Evolutionary conservation across 495 filamentous ascomycete genomes (phyloP), one percentile per base, ranked within the genome.

Genomic region (Ramalina intermedia): DNA sequence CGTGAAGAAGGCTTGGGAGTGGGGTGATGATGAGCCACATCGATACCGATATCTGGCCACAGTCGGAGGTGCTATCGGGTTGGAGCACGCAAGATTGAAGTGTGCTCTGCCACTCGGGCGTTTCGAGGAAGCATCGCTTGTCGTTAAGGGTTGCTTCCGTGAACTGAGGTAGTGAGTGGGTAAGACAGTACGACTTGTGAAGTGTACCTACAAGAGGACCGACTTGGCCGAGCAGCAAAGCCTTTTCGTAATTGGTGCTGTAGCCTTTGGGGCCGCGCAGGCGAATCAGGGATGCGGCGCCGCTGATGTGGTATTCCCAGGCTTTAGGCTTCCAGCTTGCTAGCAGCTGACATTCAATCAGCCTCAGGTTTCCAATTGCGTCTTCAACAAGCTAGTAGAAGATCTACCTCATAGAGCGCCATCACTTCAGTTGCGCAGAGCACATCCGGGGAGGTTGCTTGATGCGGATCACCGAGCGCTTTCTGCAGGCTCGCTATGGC

Each of bases 351-450:
- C 23, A 24, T 24, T 24, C 23, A 24, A 24, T 24, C 4, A 24
- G 23, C 23, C 4, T 24, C 23, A 6, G 1, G 23, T 4, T 24
- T 6, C 23, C 3, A 6, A 4, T 24, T 24, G 23, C 4, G 23
- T 1, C 23, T 24, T 4, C 23, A 24, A 24, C 23, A 4, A 24
- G 23, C 23, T 6, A 24, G 23, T 24, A 24, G 23, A 24, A 24
- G 16, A 29, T 51, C 12, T 45, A 63, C 63, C 55, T 68, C 63
- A 33, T 60, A 65, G 8, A 66, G 41, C 14, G 56, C 56, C 12
- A 68, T 37, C 2, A 68, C 50, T 41, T 61, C 54, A 14, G 60
- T 65, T 4, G 65, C 65, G 53, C 63, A 66, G 3, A 68, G 55
- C 0, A 63, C 57, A 41, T 68, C 59, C 6, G 65, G 55, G 14